Base-by-base conservation (phyloP, 805 yeast species). In the Naumovozyma dairenensis region DNA sequence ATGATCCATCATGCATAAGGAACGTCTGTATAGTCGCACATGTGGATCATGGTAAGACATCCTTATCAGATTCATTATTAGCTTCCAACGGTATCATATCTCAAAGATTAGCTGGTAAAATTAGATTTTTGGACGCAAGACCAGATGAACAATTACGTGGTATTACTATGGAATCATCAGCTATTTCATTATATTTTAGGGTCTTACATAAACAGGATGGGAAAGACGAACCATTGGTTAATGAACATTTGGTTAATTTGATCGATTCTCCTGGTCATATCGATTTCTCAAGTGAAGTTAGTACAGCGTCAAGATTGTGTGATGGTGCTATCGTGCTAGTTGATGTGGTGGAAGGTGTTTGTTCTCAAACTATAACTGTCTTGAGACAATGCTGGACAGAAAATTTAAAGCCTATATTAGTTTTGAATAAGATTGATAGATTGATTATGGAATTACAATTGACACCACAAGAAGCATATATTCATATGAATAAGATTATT, bases 251-350 rank as follows among this genome's bases (percentile, higher is more conserved):
- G 35, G 80, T 92, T 51, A 92, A 92, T 53, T 69, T 92, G 48
- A 89, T 92, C 37, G 99, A 92, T 59, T 89, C 97, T 0, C 99
- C 99, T 0, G 99, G 99, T n/a, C 99, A 92, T 50, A 85, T 92
- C 39, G 99, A 92, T 60, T 92, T 92, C 56, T 80, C 94, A 1
- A 80, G 93, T 9, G 99, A 92, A 53, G 99, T 92, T 0, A 83
- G 95, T 18, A 83, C 96, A 0, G 94, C 97, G 1, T 86, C 97
- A 2, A 69, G 98, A 49, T 65, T 92, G 28, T 92, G 97, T 63
- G 99, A 92, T 54, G 97, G 97, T 29, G 96, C 97, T 0, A 80
- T 92, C 3, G 93, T 92, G 0, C 63, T 92, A 12, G 95, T 92
- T 2, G 99, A 92, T 57, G 96, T 84, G 3, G 96, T 92, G 2